Evolutionary conservation across 208 protist species (phyloP), one percentile per base, ranked within the genome.

Genomic region (Crithidia expoeki): DNA sequence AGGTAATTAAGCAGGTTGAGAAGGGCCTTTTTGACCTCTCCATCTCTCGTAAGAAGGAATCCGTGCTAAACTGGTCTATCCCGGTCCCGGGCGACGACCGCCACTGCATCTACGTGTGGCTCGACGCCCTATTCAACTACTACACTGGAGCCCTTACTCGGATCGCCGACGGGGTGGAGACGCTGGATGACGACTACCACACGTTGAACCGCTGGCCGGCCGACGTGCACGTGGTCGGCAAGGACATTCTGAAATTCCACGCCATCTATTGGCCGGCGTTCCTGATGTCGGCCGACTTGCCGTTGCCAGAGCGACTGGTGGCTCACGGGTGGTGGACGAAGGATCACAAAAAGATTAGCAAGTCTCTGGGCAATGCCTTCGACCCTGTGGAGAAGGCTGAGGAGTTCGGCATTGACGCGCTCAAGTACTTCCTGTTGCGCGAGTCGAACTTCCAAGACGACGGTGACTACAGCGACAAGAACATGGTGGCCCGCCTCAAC

Each of bases 181-280:
- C 77, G 25, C 63, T 85, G 44, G 69, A 81, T 25, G 76, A 83
- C 50, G 83, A 93, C 66, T 67, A 63, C 58, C 44, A 19, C 12
- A 38, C 59, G 61, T 72, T 93, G 36, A 58, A 83, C 25, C 78
- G 86, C 36, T 97, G 90, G 87, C 92, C 89, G 46, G 79, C 90
- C 60, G 91, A 96, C 76, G 67, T 89, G 60, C 97, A 99, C 76
- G 79, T 98, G 0, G 90, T 99, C 27, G 99, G 99, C 19, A 99
- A 99, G 82, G 99, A 99, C 78, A 99, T 99, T 70, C 72, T 99
- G 21, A 96, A 98, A 72, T 99, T 99, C 79, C 99, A 99, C 79
- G 86, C 93, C 44, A 93, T 99, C 60, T 99, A 99, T 80, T 99
- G 99, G 99, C 98, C 98, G 1, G 95, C 97, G 7, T 99, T 99